Percentiles rank a stretch among this genome's conserved stretches.
phyloP scores from a whole-genome alignment of 192 early-diverging fungal species.

The Umbelopsis sp. region DNA sequence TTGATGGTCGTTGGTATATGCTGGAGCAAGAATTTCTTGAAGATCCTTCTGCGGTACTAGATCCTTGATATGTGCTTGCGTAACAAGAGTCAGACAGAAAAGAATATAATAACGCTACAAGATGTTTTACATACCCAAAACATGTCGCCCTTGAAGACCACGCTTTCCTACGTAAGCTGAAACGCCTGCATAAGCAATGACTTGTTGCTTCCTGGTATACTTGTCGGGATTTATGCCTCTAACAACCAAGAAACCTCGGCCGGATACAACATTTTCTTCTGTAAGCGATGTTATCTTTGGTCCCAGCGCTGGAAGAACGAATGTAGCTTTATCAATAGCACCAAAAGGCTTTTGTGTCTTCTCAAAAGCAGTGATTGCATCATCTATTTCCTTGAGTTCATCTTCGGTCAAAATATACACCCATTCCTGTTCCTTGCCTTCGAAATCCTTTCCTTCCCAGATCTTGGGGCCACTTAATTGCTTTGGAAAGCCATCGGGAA shows the following conservation, averaged over 20 bases:
- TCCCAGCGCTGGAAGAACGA: slow-evolving; percentile 22
- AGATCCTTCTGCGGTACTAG: slow-evolving; percentile 26
- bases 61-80: slow-evolving; percentile 32
- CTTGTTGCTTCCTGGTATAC: slow-evolving; percentile 27
- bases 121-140: slow-evolving; percentile 20
- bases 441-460: slow-evolving; percentile 27
- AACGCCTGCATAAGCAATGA: slow-evolving; percentile 35
- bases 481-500: slow-evolving; percentile 31
- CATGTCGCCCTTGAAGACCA: slow-evolving; percentile 28
- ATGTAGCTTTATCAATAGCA: slow-evolving; percentile 20
- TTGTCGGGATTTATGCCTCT: slow-evolving; percentile 31
- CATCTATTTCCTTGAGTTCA: slow-evolving; percentile 29
- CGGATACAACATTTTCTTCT: slow-evolving; percentile 30
- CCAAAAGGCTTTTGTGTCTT: slow-evolving; percentile 7
- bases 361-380: slow-evolving; percentile 26
- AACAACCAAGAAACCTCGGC: slow-evolving; percentile 31
- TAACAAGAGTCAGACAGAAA: not conserved
- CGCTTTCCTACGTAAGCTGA: slow-evolving; percentile 31
- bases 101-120: not conserved
- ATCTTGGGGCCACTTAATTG: slow-evolving; percentile 30
- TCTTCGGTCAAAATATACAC: slow-evolving; percentile 24
- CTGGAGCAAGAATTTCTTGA: slow-evolving; percentile 31
- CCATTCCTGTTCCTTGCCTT: slow-evolving; percentile 31
- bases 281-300: slow-evolving; percentile 23
- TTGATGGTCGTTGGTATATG: slow-evolving; percentile 37